Evolutionary conservation across 441 rosid genomes (phyloP).

Genomic region (Gossypium schwendimanii): DNA sequence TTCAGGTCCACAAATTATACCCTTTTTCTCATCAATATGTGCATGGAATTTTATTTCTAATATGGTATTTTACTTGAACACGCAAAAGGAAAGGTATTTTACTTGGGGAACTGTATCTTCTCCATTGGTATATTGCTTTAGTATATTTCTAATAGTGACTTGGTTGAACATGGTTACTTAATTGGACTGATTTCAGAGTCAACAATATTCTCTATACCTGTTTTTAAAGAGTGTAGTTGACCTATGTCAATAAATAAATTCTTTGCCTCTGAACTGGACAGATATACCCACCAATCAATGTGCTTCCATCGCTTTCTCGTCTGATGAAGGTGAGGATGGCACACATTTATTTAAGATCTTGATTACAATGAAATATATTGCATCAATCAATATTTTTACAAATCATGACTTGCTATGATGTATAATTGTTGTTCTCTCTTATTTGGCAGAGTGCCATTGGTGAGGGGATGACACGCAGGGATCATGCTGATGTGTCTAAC

Average conservation of each 20-base stretch:
- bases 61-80: not conserved
- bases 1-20: not conserved
- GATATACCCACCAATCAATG: slow-evolving; percentile 98
- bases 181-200: not conserved
- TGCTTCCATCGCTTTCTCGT: slow-evolving; percentile 98
- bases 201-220: slow-evolving; percentile 18
- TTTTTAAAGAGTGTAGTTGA: not conserved
- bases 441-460: slow-evolving; percentile 90
- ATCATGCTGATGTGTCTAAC: slow-evolving; percentile 96
- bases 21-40: not conserved
- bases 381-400: not conserved
- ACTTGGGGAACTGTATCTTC: not conserved
- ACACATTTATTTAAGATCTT: not conserved
- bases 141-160: slow-evolving; percentile 4
- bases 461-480: slow-evolving; percentile 97
- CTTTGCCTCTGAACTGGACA: slow-evolving; percentile 27
- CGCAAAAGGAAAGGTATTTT: not conserved
- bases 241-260: not conserved
- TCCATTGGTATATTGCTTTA: not conserved
- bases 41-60: not conserved
- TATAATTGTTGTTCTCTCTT: not conserved
- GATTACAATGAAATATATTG: not conserved
- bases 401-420: not conserved
- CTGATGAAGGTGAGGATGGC: slow-evolving; percentile 65
- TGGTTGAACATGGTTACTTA: not conserved